Conservation (phyloP, 768 basidiomycete species). For the Rhizopogon vesiculosus region DNA sequence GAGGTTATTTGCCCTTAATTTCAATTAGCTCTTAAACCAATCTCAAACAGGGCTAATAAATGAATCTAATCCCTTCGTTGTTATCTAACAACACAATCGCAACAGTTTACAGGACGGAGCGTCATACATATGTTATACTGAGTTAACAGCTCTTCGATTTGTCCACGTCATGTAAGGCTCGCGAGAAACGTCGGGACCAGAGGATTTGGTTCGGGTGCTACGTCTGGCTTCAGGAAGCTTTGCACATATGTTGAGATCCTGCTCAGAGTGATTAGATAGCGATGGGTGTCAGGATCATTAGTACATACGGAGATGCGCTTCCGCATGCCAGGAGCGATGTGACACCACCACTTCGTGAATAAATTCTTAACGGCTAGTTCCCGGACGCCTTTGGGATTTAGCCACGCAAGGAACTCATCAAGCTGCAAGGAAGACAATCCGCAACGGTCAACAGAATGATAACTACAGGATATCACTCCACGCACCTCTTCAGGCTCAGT, state of each 20-base stretch:
- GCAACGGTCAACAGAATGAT: background rate
- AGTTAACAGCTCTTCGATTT: constrained; percentile 65
- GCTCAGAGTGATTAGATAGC: constrained; percentile 8
- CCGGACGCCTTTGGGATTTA: constrained; percentile 88
- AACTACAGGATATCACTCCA: background rate
- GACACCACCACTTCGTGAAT: constrained; percentile 80
- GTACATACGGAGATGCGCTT: constrained; percentile 67
- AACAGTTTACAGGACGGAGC: background rate
- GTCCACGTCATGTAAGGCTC: constrained; percentile 90
- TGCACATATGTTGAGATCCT: constrained; percentile 69
- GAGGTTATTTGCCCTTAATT: too few species aligned
- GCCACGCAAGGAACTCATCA: constrained; percentile 80
- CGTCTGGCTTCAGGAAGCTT: constrained; percentile 78
- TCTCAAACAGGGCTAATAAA: background rate
- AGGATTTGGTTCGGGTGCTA: constrained; percentile 62
- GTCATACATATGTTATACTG: constrained; percentile 13
- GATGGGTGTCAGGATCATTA: background rate
- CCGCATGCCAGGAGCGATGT: constrained; percentile 74
- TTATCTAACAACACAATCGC: background rate
- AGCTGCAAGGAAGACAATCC: constrained; percentile 43
- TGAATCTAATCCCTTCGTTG: too few species aligned
- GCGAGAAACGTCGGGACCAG: constrained; percentile 59
- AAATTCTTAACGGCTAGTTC: constrained; percentile 76
- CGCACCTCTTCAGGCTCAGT: constrained; percentile 83
- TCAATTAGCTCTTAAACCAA: too few species aligned